These are phyloP conservation scores for Candida corydali DNA, from an alignment of 805 yeast species.

Conservation along the genomic window DNA sequence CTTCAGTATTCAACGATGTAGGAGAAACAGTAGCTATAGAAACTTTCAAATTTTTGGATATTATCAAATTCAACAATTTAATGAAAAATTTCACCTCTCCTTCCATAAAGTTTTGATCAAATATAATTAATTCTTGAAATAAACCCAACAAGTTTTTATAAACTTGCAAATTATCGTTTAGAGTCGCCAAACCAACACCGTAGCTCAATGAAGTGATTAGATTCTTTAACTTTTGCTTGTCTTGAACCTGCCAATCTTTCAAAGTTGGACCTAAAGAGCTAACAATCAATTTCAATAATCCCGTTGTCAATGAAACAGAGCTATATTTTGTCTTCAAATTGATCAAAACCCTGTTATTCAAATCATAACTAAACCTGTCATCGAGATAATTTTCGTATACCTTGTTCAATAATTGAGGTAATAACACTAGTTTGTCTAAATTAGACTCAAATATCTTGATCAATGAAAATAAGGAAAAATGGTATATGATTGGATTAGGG, in stretches of 20 bases:
- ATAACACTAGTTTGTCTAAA: slow-evolving; percentile 36
- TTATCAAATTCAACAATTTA: slow-evolving; percentile 21
- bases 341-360: slow-evolving; percentile 27
- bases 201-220: slow-evolving; percentile 24
- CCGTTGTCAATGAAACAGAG: slow-evolving; percentile 19
- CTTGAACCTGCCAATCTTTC: slow-evolving; percentile 16
- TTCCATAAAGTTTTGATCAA: slow-evolving; percentile 32
- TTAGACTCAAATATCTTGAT: slow-evolving; percentile 54
- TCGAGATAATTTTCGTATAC: slow-evolving; percentile 30
- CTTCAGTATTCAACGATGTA: slow-evolving; percentile 36
- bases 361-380: slow-evolving; percentile 34
- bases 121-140: slow-evolving; percentile 36
- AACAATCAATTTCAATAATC: slow-evolving; percentile 25
- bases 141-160: slow-evolving; percentile 21
- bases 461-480: slow-evolving; percentile 63
- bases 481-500: slow-evolving; percentile 82
- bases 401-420: slow-evolving; percentile 35
- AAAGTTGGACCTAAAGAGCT: slow-evolving; percentile 38
- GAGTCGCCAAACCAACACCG: slow-evolving; percentile 28
- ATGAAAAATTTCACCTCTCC: slow-evolving; percentile 28
- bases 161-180: slow-evolving; percentile 23
- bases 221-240: slow-evolving; percentile 21
- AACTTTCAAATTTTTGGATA: slow-evolving; percentile 32
- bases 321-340: slow-evolving; percentile 32
- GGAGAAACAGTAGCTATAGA: slow-evolving; percentile 31